A percentile compares a stretch with the other conserved stretches of the same genome.
Evolutionary conservation across 2,329 filamentous ascomycete genomes (phyloP).

Genomic region (Penicillium concentricum): DNA sequence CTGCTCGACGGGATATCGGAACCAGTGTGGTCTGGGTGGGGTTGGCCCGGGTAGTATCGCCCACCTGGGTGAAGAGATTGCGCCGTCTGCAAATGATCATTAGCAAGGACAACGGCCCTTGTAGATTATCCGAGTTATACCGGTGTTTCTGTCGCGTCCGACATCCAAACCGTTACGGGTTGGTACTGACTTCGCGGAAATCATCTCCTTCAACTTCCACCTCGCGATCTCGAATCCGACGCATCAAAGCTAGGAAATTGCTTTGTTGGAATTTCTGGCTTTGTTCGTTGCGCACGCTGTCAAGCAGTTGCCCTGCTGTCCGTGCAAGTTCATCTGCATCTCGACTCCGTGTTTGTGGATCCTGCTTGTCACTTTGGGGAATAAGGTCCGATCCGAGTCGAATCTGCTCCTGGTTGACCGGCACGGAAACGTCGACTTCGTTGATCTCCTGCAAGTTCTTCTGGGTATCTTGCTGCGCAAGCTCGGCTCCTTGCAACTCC

Average conservation of each 20-base stretch:
- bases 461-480: slow-evolving; percentile 15
- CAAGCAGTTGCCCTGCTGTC: slow-evolving; percentile 69
- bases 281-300: slow-evolving; percentile 66
- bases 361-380: slow-evolving; percentile 34
- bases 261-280: slow-evolving; percentile 76
- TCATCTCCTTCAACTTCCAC: slow-evolving; percentile 69
- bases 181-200: slow-evolving; percentile 48
- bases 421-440: slow-evolving; percentile 15
- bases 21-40: slow-evolving; percentile 8
- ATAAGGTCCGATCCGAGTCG: slow-evolving; percentile 48
- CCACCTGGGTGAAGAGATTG: slow-evolving; percentile 51
- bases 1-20: slow-evolving; percentile 15
- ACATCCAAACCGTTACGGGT: slow-evolving; percentile 39
- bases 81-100: slow-evolving; percentile 32
- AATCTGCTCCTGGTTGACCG: slow-evolving; percentile 25
- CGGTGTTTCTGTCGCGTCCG: slow-evolving; percentile 37
- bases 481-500: slow-evolving; percentile 27
- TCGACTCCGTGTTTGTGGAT: slow-evolving; percentile 33
- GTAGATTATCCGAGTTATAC: slow-evolving; percentile 35
- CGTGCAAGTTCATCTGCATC: slow-evolving; percentile 68
- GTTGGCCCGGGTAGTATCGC: slow-evolving; percentile 41
- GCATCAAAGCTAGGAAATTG: slow-evolving; percentile 74
- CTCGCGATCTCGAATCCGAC: slow-evolving; percentile 68
- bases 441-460: slow-evolving; percentile 15
- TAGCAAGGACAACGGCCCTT: slow-evolving; percentile 35